These are phyloP conservation scores for Penicillium sp. DNA, from an alignment of 2,329 filamentous ascomycete genomes.

Conservation along the genomic window DNA sequence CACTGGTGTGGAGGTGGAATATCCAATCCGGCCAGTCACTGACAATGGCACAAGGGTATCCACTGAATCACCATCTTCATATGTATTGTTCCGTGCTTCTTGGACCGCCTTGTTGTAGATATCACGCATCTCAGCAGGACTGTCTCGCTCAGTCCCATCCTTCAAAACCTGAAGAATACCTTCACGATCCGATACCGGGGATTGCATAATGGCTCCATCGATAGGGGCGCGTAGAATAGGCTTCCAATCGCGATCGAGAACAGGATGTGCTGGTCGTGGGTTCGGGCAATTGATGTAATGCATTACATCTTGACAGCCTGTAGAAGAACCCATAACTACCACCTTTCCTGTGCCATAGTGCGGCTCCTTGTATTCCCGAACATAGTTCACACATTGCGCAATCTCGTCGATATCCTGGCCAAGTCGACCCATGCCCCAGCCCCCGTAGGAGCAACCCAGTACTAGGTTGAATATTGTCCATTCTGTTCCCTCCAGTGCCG, in stretches of 20 bases:
- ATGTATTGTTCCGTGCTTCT: slow-evolving; percentile 16
- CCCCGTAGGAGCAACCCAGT: slow-evolving; percentile 52
- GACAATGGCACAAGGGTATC: slow-evolving; percentile 32
- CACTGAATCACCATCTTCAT: slow-evolving; percentile 20
- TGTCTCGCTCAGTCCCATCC: slow-evolving; percentile 21
- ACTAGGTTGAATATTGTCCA: slow-evolving; percentile 55
- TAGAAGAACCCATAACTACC: slow-evolving; percentile 67
- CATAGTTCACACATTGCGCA: slow-evolving; percentile 51
- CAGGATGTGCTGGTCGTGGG: slow-evolving; percentile 31
- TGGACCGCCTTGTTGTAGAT: slow-evolving; percentile 24
- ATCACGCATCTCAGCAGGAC: slow-evolving; percentile 21
- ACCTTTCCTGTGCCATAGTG: slow-evolving; percentile 48
- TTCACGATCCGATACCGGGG: slow-evolving; percentile 74
- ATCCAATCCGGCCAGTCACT: slow-evolving; percentile 30
- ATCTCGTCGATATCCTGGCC: slow-evolving; percentile 56
- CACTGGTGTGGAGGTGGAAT: slow-evolving; percentile 43
- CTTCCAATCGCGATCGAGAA: slow-evolving; percentile 21
- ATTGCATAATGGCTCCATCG: slow-evolving; percentile 75
- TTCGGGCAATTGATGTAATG: slow-evolving; percentile 56
- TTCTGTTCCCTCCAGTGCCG: slow-evolving; percentile 43
- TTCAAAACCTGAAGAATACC: slow-evolving; percentile 45
- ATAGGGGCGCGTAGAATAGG: slow-evolving; percentile 51
- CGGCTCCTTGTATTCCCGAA: slow-evolving; percentile 38
- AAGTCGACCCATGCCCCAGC: slow-evolving; percentile 56
- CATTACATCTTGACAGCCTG: slow-evolving; percentile 66